phyloP scores from a whole-genome alignment of 2,329 filamentous ascomycete genomes.

The Byssothecium circinans region DNA sequence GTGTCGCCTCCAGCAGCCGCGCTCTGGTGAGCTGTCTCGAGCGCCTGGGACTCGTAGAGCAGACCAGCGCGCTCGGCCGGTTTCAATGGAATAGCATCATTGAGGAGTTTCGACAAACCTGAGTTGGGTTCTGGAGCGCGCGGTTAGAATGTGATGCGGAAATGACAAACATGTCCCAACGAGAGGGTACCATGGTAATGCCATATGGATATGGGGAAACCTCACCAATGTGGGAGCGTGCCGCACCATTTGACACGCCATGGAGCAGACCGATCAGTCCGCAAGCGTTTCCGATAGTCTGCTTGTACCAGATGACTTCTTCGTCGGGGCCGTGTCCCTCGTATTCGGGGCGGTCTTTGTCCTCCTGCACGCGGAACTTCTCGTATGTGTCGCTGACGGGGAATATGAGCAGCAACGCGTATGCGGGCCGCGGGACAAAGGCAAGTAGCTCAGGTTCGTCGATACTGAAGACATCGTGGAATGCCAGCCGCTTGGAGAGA shows the following conservation, averaged over 20 bases:
- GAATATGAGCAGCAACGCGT: conserved; percentile 90
- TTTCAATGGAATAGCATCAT: conserved; percentile 68
- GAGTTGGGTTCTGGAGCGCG: conserved; percentile 49
- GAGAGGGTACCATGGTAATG: not conserved
- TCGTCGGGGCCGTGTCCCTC: conserved; percentile 66
- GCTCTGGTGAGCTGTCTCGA: conserved; percentile 77
- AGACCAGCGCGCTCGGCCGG: conserved; percentile 69
- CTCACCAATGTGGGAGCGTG: conserved; percentile 49
- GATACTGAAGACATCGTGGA: conserved; percentile 92
- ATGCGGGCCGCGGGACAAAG: conserved; percentile 84
- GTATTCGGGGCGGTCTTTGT: conserved; percentile 66
- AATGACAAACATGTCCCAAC: not conserved
- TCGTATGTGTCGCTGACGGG: conserved; percentile 82
- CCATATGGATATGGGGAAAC: not conserved
- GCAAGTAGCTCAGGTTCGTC: conserved; percentile 80
- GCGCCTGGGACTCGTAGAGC: conserved; percentile 72
- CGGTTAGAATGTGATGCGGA: conserved; percentile 14
- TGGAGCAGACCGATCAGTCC: conserved; percentile 90
- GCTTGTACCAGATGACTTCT: conserved; percentile 89
- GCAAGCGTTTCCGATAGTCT: conserved; percentile 94
- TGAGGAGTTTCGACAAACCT: conserved; percentile 66
- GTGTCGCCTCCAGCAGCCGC: conserved; percentile 81
- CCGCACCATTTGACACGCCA: conserved; percentile 76
- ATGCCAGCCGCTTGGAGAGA: conserved; percentile 71
- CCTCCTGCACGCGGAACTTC: conserved; percentile 72